These are phyloP conservation scores for Phellopilus nigrolimitatus DNA, from an alignment of 1,284 basidiomycete species.

Conservation along the genomic window DNA sequence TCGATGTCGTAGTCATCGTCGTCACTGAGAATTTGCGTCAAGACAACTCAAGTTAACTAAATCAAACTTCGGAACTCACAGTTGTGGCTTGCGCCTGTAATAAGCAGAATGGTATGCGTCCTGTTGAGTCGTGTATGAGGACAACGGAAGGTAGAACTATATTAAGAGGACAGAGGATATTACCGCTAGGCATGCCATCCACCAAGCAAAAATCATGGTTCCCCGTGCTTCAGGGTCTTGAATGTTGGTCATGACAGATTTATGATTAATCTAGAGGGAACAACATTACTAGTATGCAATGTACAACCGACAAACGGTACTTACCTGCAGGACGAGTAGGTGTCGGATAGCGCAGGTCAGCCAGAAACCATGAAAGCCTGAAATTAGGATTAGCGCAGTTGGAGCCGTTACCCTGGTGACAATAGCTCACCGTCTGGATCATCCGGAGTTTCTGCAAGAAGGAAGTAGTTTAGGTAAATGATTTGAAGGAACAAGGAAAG, in stretches of 20 bases:
- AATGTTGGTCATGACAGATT: slow-evolving; percentile 64
- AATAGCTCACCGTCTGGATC: slow-evolving; percentile 50
- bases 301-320: slow-evolving; percentile 19
- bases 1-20: slow-evolving; percentile 71
- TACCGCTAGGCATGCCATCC: slow-evolving; percentile 50
- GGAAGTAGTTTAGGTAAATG: slow-evolving; percentile 1
- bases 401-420: slow-evolving; percentile 4
- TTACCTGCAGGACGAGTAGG: slow-evolving; percentile 67
- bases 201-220: slow-evolving; percentile 85
- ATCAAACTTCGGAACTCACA: slow-evolving; percentile 62
- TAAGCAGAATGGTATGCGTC: slow-evolving; percentile 59
- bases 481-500: slow-evolving; percentile 3
- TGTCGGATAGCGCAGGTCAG: slow-evolving; percentile 70
- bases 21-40: slow-evolving; percentile 42
- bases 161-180: neutral
- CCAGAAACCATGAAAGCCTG: slow-evolving; percentile 81
- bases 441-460: slow-evolving; percentile 55
- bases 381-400: neutral
- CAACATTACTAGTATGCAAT: slow-evolving; percentile 1
- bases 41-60: slow-evolving; percentile 36
- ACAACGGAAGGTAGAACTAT: no score
- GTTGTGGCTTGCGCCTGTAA: slow-evolving; percentile 54
- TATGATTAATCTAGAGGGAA: slow-evolving; percentile 66
- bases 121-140: neutral
- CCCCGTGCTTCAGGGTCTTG: slow-evolving; percentile 66